Evolutionary conservation across 1,139 yeast species (phyloP), one percentile per base, ranked within the genome.

Genomic region (Candida anutae): DNA sequence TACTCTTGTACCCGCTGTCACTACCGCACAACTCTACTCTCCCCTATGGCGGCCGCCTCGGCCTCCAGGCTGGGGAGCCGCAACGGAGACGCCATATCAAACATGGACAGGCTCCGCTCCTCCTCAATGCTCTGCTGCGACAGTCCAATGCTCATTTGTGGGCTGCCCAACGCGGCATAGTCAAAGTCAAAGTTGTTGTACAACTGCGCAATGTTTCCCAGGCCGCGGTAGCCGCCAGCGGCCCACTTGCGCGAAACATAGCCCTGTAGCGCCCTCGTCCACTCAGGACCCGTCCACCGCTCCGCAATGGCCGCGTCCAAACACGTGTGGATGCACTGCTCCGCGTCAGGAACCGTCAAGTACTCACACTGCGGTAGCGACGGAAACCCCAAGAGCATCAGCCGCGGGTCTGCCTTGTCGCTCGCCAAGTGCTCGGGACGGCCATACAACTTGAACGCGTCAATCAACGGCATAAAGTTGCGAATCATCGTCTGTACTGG

Each of bases 401-500:
- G 67, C 5, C 51, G 45, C n/a, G 53, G 50, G 34, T 68, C 60
- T 10, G 50, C 46, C 46, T 72, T 69, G 37, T 65, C 63, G 23
- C 74, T 63, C 28, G 54, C 48, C 37, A 73, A 63, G 33, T 59
- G 73, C 15, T 52, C 46, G 1, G 79, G 79, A 31, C 78, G 55
- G 2, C 79, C 79, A 39, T 72, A 73, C 26, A 73, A 50, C 40
- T 58, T 64, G 50, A 70, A 73, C 5, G 73, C 53, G 43, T 73
- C 77, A 43, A 72, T 55, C 13, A 70, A 58, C 29, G 74, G 77
- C 26, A 73, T 59, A 31, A 66, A 58, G 42, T 68, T 57, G 32
- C 79, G 54, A 26, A 73, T 55, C 77, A 72, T 71, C 18, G 74
- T 73, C 45, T 73, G 78, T 16, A 65, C 54, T n/a, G 71, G 70